phyloP scores from a whole-genome alignment of 345 rosid genomes.

The Gossypium thurberi region DNA sequence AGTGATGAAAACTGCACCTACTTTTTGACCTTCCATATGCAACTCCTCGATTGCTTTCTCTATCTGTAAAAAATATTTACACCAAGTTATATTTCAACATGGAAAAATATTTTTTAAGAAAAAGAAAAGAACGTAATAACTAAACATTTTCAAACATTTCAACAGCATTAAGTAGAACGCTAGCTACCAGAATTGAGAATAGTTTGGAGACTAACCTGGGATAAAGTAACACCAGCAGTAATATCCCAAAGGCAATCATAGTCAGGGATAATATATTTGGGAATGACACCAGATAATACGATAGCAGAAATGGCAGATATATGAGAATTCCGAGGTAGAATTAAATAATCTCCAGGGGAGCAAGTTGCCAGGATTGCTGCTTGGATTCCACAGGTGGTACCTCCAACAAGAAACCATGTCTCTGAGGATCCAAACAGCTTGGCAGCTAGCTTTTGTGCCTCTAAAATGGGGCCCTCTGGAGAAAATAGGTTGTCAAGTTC shows the following conservation, averaged over 20 bases:
- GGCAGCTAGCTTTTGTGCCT: slow-evolving; percentile 51
- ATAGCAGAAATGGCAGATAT: slow-evolving; percentile 46
- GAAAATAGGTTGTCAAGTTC: slow-evolving; percentile 52
- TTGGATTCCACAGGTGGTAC: slow-evolving; percentile 57
- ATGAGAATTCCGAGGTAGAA: slow-evolving; percentile 59
- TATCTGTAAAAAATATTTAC: slow-evolving; percentile 27
- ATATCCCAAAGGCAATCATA: slow-evolving; percentile 45
- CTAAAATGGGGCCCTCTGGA: slow-evolving; percentile 53
- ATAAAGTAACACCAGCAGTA: slow-evolving; percentile 33
- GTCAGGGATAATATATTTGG: slow-evolving; percentile 48
- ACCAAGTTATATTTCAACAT: background rate
- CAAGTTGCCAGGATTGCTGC: slow-evolving; percentile 59
- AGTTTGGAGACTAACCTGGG: slow-evolving; percentile 28
- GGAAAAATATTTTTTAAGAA: no score
- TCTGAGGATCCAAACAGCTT: slow-evolving; percentile 48
- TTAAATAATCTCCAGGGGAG: slow-evolving; percentile 44
- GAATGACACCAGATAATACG: slow-evolving; percentile 49
- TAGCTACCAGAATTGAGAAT: background rate
- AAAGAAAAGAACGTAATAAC: background rate
- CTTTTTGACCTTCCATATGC: slow-evolving; percentile 36
- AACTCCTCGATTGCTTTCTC: slow-evolving; percentile 42
- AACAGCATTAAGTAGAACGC: background rate
- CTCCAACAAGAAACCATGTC: slow-evolving; percentile 68
- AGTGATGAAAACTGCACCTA: slow-evolving; percentile 53
- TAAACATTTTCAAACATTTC: background rate